These are phyloP conservation scores for Eimeria necatrix DNA, from an alignment of 169 alveolate species.

Conservation along the genomic window DNA sequence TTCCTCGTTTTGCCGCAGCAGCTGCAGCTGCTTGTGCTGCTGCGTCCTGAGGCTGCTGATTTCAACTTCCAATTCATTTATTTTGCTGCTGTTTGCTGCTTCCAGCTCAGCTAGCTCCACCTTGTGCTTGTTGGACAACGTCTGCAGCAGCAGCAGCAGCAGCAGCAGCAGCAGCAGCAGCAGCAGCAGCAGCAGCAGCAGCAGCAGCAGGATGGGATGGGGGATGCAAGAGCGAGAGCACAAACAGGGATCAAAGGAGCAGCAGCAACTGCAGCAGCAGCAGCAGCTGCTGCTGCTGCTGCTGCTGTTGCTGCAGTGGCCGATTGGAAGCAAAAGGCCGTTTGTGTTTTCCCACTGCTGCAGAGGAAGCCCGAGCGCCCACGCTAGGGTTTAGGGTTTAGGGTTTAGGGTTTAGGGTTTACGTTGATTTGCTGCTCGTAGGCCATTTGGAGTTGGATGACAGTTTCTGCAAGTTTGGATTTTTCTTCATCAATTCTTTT, in stretches of 20 bases:
- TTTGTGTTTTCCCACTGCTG: background rate
- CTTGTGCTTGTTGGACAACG: background rate
- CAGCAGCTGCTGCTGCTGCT: no score
- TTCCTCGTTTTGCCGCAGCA: background rate
- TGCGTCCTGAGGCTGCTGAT: background rate
- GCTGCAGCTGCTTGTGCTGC: background rate
- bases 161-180: background rate
- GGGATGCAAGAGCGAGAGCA: background rate
- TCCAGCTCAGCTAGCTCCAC: background rate
- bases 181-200: no score
- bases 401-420: background rate
- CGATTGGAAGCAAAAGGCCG: background rate
- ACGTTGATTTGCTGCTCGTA: background rate
- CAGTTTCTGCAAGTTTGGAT: background rate
- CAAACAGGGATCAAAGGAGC: background rate
- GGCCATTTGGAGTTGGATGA: background rate
- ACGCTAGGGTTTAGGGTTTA: no score
- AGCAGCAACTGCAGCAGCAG: background rate
- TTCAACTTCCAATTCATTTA: background rate
- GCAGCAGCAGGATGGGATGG: no score
- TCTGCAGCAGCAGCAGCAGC: slow-evolving; percentile 7
- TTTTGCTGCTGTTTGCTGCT: background rate
- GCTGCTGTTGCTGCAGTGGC: background rate
- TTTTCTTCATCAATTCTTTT: background rate
- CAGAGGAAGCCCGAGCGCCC: no score